Percentiles rank a stretch among this genome's conserved stretches.
These are phyloP conservation scores for Yarrowia bubula DNA, from an alignment of 805 yeast species.

Conservation along the genomic window DNA sequence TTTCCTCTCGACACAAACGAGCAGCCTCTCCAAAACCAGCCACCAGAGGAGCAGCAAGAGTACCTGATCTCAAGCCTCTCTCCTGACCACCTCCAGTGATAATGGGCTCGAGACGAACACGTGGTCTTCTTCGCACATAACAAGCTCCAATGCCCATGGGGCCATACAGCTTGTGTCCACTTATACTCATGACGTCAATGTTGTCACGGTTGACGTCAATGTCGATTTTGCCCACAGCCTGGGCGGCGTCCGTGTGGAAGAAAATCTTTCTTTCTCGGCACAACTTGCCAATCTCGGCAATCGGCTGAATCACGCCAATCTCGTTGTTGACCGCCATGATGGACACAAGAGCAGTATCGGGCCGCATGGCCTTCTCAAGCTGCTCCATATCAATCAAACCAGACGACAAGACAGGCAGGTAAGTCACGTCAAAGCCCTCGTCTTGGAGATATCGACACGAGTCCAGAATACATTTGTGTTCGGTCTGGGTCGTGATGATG, in stretches of 20 bases:
- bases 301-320: constrained; percentile 95
- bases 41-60: constrained; percentile 93
- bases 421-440: constrained; percentile 95
- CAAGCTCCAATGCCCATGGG: constrained; percentile 98
- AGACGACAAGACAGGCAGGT: constrained; percentile 74
- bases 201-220: constrained; percentile 91
- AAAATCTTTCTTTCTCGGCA: constrained; percentile 87
- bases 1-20: constrained; percentile 71
- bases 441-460: constrained; percentile 92
- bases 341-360: constrained; percentile 86
- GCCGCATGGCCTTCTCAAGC: constrained; percentile 77
- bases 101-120: constrained; percentile 93
- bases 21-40: constrained; percentile 98
- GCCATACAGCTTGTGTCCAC: constrained; percentile 96
- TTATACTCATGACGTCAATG: constrained; percentile 87
- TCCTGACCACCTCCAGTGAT: constrained; percentile 99
- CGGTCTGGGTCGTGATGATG: constrained; percentile 93
- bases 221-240: constrained; percentile 92
- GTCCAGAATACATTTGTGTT: constrained; percentile 98
- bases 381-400: constrained; percentile 79
- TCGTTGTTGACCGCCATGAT: constrained; percentile 98
- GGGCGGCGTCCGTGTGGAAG: constrained; percentile 98
- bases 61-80: constrained; percentile 95
- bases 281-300: constrained; percentile 85
- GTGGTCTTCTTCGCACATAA: constrained; percentile 93